These are phyloP conservation scores for Ceratobasidium papillatum DNA, from an alignment of 1,284 basidiomycete genomes.

Conservation along the genomic window DNA sequence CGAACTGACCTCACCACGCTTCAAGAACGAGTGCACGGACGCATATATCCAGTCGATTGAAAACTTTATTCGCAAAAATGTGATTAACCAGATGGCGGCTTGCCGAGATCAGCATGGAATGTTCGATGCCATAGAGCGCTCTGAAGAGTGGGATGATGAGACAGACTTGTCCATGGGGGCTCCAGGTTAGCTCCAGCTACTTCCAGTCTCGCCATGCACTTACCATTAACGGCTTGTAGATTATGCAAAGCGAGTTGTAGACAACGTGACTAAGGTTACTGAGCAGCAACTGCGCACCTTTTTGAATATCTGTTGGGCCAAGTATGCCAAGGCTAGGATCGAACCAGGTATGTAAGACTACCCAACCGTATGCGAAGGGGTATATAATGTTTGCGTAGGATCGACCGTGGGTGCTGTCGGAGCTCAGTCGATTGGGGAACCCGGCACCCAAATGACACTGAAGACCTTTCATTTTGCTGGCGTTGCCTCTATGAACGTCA, in stretches of 20 bases:
- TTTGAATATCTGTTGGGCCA: constrained; percentile 87
- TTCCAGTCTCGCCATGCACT: background rate
- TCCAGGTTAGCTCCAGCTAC: constrained; percentile 59
- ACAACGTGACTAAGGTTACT: constrained; percentile 93
- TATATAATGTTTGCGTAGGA: constrained; percentile 57
- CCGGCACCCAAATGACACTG: constrained; percentile 99
- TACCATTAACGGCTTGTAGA: constrained; percentile 7
- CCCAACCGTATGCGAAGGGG: background rate
- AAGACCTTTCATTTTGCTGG: constrained; percentile 99
- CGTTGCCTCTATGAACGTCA: constrained; percentile 99
- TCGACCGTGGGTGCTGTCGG: constrained; percentile 99
- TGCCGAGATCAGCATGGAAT: constrained; percentile 82
- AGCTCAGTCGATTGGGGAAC: constrained; percentile 99
- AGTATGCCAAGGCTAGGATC: constrained; percentile 93
- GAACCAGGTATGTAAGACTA: constrained; percentile 75
- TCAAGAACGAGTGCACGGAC: constrained; percentile 74
- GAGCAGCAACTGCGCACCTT: constrained; percentile 81
- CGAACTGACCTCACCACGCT: constrained; percentile 68
- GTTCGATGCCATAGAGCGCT: constrained; percentile 81
- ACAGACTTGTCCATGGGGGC: constrained; percentile 83
- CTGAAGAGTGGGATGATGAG: constrained; percentile 79
- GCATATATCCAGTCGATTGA: constrained; percentile 81
- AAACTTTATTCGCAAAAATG: constrained; percentile 71
- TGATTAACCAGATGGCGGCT: constrained; percentile 74
- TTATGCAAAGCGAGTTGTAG: constrained; percentile 68